These are phyloP conservation scores for Epithele typhae DNA, from an alignment of 768 basidiomycete genomes.

Conservation along the genomic window DNA sequence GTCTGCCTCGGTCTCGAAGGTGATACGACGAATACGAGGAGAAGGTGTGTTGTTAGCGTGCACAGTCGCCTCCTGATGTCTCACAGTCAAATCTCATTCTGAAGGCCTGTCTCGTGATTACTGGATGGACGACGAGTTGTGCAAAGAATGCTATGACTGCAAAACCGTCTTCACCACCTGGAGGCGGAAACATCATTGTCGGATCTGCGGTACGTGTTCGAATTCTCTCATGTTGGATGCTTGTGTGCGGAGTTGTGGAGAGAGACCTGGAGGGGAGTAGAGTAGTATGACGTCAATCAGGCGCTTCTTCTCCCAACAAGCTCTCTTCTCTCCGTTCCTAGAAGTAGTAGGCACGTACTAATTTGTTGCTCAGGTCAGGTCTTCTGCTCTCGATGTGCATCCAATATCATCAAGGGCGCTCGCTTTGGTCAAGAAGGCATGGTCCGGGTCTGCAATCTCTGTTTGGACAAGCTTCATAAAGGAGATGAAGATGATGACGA, in stretches of 20 bases:
- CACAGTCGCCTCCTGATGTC: background rate
- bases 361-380: conserved; percentile 66
- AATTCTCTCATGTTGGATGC: too few relatives aligned
- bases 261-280: too few relatives aligned
- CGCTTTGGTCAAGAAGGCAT: conserved; percentile 95
- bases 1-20: conserved; percentile 84
- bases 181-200: conserved; percentile 95
- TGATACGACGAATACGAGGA: conserved; percentile 84
- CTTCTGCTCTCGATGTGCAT: conserved; percentile 96
- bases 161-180: conserved; percentile 92
- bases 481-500: conserved; percentile 82
- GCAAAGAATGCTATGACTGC: conserved; percentile 95
- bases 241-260: too few relatives aligned
- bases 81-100: conserved; percentile 3
- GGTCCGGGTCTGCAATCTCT: conserved; percentile 93
- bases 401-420: conserved; percentile 91
- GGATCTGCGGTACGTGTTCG: conserved; percentile 78
- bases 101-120: conserved; percentile 88
- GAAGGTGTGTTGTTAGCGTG: conserved; percentile 69
- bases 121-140: conserved; percentile 98
- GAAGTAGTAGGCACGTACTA: background rate
- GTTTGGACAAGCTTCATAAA: conserved; percentile 86
- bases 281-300: too few relatives aligned
- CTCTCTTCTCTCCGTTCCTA: too few relatives aligned
- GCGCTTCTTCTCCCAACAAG: too few relatives aligned